These are phyloP conservation scores for Berkeleyomyces basicola DNA, from an alignment of 2,329 filamentous ascomycete genomes.

Conservation along the genomic window DNA sequence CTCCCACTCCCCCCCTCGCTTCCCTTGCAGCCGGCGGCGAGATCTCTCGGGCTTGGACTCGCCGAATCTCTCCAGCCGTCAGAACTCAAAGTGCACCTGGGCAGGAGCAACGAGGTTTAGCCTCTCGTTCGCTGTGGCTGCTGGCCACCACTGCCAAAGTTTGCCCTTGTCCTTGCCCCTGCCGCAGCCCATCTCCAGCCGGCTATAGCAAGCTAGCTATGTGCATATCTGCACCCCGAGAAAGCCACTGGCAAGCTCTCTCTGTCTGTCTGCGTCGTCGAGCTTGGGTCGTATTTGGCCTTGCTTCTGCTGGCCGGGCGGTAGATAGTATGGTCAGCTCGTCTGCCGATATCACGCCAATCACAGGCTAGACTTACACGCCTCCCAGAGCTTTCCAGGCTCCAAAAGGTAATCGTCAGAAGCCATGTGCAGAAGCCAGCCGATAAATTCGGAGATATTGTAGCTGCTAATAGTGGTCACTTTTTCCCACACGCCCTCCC, in stretches of 20 bases:
- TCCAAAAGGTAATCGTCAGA: not conserved
- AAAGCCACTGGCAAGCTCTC: too few relatives aligned
- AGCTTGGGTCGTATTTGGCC: not conserved
- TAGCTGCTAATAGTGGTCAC: not conserved
- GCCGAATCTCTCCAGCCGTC: not conserved
- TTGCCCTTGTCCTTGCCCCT: not conserved
- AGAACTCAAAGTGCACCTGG: not conserved
- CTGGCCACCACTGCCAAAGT: not conserved
- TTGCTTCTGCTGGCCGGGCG: not conserved
- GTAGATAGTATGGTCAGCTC: not conserved
- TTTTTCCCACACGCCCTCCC: not conserved
- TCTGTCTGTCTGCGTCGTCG: not conserved
- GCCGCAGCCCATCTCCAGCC: not conserved
- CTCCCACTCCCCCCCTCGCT: not conserved
- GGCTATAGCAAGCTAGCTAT: not conserved
- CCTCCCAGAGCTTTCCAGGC: not conserved
- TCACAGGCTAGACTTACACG: not conserved
- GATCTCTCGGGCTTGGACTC: not conserved
- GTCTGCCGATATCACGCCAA: not conserved
- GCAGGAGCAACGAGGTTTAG: not conserved
- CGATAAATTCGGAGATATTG: not conserved
- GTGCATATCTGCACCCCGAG: too few relatives aligned
- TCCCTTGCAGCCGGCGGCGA: conserved; percentile 3
- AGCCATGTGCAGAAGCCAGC: not conserved
- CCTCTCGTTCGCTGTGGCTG: not conserved